These are phyloP conservation scores for Kondoa subrosea DNA, from an alignment of 768 basidiomycete genomes.

Conservation along the genomic window DNA sequence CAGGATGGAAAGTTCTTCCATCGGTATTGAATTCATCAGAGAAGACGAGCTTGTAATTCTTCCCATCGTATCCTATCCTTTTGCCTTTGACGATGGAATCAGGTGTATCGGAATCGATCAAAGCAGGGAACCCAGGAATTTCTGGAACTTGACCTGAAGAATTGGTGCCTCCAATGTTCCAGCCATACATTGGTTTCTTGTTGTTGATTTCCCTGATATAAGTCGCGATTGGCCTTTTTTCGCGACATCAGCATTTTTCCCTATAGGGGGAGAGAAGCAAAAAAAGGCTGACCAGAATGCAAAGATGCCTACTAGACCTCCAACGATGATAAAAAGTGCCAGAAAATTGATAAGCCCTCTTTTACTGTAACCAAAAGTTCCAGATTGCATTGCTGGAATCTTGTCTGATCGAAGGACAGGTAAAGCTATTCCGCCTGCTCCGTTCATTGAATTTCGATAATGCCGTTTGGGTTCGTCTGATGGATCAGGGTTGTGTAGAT, in stretches of 20 bases:
- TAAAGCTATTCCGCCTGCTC: neutral
- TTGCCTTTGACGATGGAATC: slow-evolving; percentile 12
- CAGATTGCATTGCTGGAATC: slow-evolving; percentile 51
- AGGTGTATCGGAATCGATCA: slow-evolving; percentile 70
- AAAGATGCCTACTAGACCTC: slow-evolving; percentile 61
- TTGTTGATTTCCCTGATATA: slow-evolving; percentile 4
- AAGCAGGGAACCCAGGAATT: slow-evolving; percentile 46
- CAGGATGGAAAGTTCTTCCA: slow-evolving; percentile 44
- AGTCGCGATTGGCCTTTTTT: neutral
- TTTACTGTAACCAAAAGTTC: slow-evolving; percentile 33
- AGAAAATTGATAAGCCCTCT: slow-evolving; percentile 66
- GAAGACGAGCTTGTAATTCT: slow-evolving; percentile 62
- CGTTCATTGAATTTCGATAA: neutral
- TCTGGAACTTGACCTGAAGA: slow-evolving; percentile 68
- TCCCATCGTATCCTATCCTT: slow-evolving; percentile 47
- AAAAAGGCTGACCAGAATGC: slow-evolving; percentile 88
- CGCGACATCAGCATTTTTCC: no score
- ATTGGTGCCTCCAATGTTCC: slow-evolving; percentile 82
- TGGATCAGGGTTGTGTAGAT: slow-evolving; percentile 25
- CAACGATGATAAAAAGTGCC: slow-evolving; percentile 53
- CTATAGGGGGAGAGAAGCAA: no score
- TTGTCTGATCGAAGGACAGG: neutral
- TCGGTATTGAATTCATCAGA: slow-evolving; percentile 65
- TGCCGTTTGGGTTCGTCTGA: neutral
- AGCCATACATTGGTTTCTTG: slow-evolving; percentile 29